These are phyloP conservation scores for Raddia guianensis DNA, from an alignment of 176 grass and related monocot species.

Conservation along the genomic window DNA sequence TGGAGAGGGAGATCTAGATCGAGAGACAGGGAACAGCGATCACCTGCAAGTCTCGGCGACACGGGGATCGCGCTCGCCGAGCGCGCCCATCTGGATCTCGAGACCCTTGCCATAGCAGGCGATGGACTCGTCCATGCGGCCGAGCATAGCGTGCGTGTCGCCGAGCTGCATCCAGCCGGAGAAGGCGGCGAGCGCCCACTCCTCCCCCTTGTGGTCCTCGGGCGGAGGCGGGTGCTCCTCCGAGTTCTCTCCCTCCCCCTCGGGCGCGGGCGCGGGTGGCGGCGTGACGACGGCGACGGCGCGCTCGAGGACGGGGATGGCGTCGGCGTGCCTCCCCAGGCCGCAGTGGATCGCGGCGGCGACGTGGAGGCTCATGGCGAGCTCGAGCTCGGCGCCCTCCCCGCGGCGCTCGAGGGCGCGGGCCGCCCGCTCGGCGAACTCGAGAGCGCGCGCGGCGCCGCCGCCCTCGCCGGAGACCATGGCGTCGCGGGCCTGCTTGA, in stretches of 20 bases:
- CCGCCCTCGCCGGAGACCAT: constrained; percentile 82
- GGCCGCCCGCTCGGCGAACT: constrained; percentile 83
- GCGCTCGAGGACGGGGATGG: constrained; percentile 81
- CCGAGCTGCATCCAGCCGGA: constrained; percentile 99
- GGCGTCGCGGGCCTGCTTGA: constrained; percentile 87
- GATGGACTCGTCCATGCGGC: constrained; percentile 90
- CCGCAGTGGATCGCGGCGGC: constrained; percentile 93
- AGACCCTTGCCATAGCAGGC: constrained; percentile 89
- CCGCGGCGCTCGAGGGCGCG: constrained; percentile 80
- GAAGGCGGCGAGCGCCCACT: constrained; percentile 80
- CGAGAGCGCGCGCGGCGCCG: constrained; percentile 77
- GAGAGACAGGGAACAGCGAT: neutral
- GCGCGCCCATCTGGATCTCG: constrained; percentile 92
- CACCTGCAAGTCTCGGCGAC: constrained; percentile 94
- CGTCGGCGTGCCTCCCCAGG: constrained; percentile 71
- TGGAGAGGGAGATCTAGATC: constrained; percentile 40
- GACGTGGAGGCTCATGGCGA: constrained; percentile 98
- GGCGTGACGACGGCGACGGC: constrained; percentile 66
- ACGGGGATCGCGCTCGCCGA: constrained; percentile 79
- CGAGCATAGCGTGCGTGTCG: constrained; percentile 95
- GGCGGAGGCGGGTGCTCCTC: neutral
- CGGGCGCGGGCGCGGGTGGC: neutral
- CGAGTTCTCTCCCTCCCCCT: neutral
- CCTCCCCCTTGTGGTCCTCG: constrained; percentile 47
- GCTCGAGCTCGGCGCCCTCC: constrained; percentile 85